phyloP scores from a whole-genome alignment of 495 filamentous ascomycete genomes.

The Barbatosphaeria neglecta region DNA sequence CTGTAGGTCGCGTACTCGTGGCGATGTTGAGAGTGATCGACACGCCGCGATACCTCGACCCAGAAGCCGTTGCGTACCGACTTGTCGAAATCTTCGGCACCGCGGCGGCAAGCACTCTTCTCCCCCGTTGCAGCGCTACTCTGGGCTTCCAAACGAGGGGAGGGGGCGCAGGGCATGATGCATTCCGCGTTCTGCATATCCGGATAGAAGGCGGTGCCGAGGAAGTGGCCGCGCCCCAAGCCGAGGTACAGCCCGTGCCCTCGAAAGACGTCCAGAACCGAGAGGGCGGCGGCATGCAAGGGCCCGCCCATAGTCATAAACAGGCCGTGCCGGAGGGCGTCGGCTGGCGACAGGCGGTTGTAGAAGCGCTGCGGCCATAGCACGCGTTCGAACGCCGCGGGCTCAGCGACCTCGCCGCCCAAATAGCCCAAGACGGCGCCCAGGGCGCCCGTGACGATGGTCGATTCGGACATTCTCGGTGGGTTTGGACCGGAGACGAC shows the following conservation, averaged over 20 bases:
- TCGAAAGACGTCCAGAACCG: constrained; percentile 4
- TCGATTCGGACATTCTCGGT: neutral
- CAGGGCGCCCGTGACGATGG: constrained; percentile 1
- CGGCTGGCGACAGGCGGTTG: neutral
- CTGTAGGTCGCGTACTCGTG: no score
- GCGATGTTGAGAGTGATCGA: neutral
- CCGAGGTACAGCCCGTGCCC: constrained; percentile 3
- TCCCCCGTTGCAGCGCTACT: neutral
- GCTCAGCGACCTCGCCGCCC: constrained; percentile 4
- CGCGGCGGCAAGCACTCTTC: neutral
- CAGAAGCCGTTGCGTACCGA: neutral
- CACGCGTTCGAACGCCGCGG: constrained; percentile 4
- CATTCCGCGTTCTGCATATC: neutral
- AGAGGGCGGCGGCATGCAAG: constrained; percentile 4
- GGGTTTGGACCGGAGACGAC: no score
- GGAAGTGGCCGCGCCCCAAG: constrained; percentile 3
- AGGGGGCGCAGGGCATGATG: neutral
- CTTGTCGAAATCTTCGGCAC: neutral
- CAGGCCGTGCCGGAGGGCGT: constrained; percentile 1
- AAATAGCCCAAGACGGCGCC: constrained; percentile 6
- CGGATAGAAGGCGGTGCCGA: constrained; percentile 7
- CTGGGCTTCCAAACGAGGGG: no score
- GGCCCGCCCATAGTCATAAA: constrained; percentile 7
- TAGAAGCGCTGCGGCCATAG: constrained; percentile 10
- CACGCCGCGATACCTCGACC: neutral